These are phyloP conservation scores for Lactifluus subvellereus DNA, from an alignment of 768 basidiomycete species.

Conservation along the genomic window DNA sequence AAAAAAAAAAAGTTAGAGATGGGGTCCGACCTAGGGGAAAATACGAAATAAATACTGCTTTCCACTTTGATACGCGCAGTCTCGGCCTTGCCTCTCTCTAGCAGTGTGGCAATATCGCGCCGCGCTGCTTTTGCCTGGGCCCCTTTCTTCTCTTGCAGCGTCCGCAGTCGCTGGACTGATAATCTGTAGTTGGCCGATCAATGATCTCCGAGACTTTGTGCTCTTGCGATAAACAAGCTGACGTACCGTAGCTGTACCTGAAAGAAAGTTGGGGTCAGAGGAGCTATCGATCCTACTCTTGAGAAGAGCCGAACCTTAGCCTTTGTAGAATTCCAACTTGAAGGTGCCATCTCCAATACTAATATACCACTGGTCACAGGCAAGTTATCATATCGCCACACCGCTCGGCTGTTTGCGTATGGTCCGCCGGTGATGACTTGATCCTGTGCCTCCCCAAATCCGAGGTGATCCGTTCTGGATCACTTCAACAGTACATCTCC, in stretches of 20 bases:
- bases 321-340: conserved; percentile 53
- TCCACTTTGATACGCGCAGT: conserved; percentile 84
- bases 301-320: conserved; percentile 40
- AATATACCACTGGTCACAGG: background rate
- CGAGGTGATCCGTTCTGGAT: background rate
- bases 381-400: background rate
- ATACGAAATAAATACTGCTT: conserved; percentile 45
- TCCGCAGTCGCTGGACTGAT: conserved; percentile 79
- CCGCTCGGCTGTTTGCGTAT: conserved; percentile 7
- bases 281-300: background rate
- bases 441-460: background rate
- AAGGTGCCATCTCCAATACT: conserved; percentile 35
- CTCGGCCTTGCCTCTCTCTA: conserved; percentile 78
- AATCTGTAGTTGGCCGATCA: conserved; percentile 41
- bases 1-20: conserved; percentile 11
- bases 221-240: background rate
- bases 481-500: background rate
- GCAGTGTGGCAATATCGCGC: conserved; percentile 72
- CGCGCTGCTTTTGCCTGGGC: conserved; percentile 71
- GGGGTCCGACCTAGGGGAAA: conserved; percentile 11
- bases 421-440: background rate
- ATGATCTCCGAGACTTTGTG: background rate
- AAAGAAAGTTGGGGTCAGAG: conserved; percentile 6
- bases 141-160: conserved; percentile 87
- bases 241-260: conserved; percentile 47